These are phyloP conservation scores for Groenewaldozyma auringiensis DNA, from an alignment of 1,139 yeast species.

Conservation along the genomic window DNA sequence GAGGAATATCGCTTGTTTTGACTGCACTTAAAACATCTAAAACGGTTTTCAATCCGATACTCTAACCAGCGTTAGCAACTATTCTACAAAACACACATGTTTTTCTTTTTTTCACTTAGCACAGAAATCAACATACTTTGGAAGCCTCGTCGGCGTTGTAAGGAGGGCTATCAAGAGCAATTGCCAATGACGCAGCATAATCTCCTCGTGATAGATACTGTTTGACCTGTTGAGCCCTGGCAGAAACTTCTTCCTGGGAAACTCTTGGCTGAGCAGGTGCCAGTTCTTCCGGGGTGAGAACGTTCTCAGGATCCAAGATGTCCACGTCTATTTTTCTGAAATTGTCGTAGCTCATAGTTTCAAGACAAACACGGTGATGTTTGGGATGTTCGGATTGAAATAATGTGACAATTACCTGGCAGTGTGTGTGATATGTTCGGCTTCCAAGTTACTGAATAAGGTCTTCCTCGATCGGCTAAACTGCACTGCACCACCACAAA, in stretches of 20 bases:
- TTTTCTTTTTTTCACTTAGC: too few species aligned
- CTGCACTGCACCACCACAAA: too few species aligned
- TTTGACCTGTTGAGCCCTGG: constrained; percentile 52
- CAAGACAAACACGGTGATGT: too few species aligned
- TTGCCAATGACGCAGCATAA: constrained; percentile 54
- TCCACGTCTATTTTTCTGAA: constrained; percentile 84
- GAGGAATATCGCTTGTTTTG: constrained; percentile 63
- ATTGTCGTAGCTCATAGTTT: constrained; percentile 14
- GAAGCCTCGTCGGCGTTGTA: constrained; percentile 62
- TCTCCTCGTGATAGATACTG: constrained; percentile 65
- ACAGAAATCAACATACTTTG: constrained; percentile 40
- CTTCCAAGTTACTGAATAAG: too few species aligned
- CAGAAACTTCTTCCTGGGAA: constrained; percentile 46
- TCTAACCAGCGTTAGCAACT: constrained; percentile 12
- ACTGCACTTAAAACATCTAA: constrained; percentile 69
- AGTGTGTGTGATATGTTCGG: too few species aligned
- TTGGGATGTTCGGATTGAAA: too few species aligned
- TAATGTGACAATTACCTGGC: too few species aligned
- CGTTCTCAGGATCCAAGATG: constrained; percentile 76
- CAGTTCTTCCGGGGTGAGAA: constrained; percentile 56
- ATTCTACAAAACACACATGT: neutral
- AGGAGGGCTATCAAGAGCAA: constrained; percentile 68
- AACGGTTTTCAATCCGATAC: constrained; percentile 48
- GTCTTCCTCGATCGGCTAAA: too few species aligned
- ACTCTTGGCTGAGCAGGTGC: constrained; percentile 44